Conservation (phyloP, 139 green algal species). For the Limnomonas spitsbergensis region DNA sequence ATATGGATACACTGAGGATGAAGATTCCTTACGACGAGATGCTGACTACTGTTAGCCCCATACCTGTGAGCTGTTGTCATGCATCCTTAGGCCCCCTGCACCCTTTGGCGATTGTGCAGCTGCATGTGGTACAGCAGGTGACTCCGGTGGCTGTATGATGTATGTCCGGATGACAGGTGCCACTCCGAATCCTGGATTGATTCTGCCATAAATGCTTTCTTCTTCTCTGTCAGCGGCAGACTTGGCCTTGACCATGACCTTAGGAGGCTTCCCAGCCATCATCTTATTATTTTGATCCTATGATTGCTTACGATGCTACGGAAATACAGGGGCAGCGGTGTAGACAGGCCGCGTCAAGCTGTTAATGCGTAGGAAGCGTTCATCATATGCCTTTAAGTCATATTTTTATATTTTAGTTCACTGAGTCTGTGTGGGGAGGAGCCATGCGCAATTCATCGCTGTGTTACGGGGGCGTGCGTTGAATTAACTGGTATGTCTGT, state of each 20-base stretch:
- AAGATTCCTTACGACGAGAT: not conserved
- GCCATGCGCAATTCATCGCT: too few species aligned
- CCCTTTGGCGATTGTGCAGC: not conserved
- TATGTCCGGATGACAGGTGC: slow-evolving; percentile 15
- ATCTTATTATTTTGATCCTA: too few species aligned
- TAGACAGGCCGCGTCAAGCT: too few species aligned
- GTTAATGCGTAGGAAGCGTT: too few species aligned
- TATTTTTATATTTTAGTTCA: too few species aligned
- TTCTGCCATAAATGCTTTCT: slow-evolving; percentile 21
- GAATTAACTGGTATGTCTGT: too few species aligned
- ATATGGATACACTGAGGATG: not conserved
- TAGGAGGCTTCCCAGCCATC: slow-evolving; percentile 20
- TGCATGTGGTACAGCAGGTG: not conserved
- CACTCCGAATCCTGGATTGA: not conserved
- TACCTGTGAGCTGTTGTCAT: slow-evolving; percentile 55
- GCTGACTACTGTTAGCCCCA: too few species aligned
- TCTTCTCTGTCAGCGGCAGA: slow-evolving; percentile 21
- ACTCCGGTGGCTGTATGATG: not conserved
- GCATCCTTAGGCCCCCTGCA: slow-evolving; percentile 29
- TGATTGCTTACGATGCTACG: too few species aligned
- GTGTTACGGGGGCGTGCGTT: too few species aligned
- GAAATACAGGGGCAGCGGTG: too few species aligned
- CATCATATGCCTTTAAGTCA: too few species aligned
- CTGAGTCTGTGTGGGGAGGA: too few species aligned
- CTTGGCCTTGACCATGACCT: not conserved